Evolutionary conservation across 2,329 filamentous ascomycete genomes (phyloP), one percentile per base, ranked within the genome.

Genomic region (Chrysosphaeria jannelii): DNA sequence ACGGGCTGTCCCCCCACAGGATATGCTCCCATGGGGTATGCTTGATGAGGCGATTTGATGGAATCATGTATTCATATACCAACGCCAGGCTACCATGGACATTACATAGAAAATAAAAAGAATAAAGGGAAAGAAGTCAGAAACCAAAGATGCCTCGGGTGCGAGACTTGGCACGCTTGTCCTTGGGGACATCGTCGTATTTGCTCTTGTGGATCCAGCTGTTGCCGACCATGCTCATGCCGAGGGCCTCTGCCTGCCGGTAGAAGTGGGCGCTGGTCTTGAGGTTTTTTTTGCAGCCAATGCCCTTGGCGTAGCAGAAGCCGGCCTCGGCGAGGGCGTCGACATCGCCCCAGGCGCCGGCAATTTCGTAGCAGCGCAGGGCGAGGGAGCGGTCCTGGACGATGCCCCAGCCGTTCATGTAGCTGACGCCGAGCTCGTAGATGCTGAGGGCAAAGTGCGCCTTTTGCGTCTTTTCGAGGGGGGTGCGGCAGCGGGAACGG

Each of bases 161-260:
- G 30, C 67, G 63, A 14, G 70, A 76, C 46, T 79, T 81, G 44
- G 69, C 72, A 29, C 69, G 59, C 14, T 71, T 74, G 42, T 23
- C 23, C 14, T 21, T 27, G 18, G 25, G 23, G 11, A 50, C 50
- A 31, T 45, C 51, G 29, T 68, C 62, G 41, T 93, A 93, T 40
- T 93, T 93, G 27, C 76, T 49, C 44, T 93, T 93, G 51, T 91
- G 79, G 35, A 93, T 93, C 81, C 85, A 97, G 51, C 78, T 91
- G 42, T 93, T 93, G 26, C 85, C 85, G 27, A 90, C 70, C 78
- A 93, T 93, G 44, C 65, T 89, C 53, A 91, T 79, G 5, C 85
- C 85, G 45, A 85, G 85, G 13, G 69, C 65, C 41, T 90, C 85
- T 5, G 85, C 85, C 50, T 68, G 57, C 12, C 85, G 67, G 42